A percentile compares a stretch with the other conserved stretches of the same genome.
Conservation (phyloP, 495 filamentous ascomycete genomes). For the Neurospora sp. region DNA sequence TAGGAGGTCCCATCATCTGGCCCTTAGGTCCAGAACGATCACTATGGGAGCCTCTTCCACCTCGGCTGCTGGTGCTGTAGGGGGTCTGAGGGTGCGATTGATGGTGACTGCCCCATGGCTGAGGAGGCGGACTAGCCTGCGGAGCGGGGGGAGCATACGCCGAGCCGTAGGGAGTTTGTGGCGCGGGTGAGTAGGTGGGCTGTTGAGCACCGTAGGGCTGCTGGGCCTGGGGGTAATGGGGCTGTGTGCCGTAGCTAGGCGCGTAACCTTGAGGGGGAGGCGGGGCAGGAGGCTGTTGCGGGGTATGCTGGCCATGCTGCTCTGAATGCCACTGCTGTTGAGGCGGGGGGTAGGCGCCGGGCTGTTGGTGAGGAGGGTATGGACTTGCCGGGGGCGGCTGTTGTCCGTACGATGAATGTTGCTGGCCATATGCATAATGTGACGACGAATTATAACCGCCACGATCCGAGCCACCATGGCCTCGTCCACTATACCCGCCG, state of each 20-base stretch:
- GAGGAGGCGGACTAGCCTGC: conserved; percentile 25
- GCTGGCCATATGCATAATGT: conserved; percentile 18
- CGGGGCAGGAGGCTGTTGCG: conserved; percentile 17
- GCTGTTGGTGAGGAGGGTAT: conserved; percentile 10
- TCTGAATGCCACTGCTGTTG: conserved; percentile 19
- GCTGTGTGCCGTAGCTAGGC: conserved; percentile 42
- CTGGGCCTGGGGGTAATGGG: conserved; percentile 23
- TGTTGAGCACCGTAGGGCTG: conserved; percentile 19
- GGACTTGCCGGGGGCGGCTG: conserved; percentile 13
- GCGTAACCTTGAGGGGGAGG: conserved; percentile 39
- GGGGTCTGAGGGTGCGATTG: conserved; percentile 31
- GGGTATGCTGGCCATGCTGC: conserved; percentile 14
- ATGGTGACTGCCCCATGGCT: conserved; percentile 23
- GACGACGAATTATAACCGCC: conserved; percentile 23
- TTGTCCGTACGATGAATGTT: conserved; percentile 14
- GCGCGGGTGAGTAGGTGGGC: conserved; percentile 12
- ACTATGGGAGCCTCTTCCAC: conserved; percentile 42
- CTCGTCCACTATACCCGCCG: conserved; percentile 22
- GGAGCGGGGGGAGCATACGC: conserved; percentile 22
- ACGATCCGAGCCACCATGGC: conserved; percentile 25
- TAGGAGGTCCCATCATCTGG: conserved; percentile 47
- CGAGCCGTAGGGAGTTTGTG: conserved; percentile 24
- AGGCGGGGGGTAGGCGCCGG: background rate
- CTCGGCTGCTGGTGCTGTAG: conserved; percentile 42
- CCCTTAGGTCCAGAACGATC: conserved; percentile 36